Evolutionary conservation across 768 basidiomycete species (phyloP), one percentile per base, ranked within the genome.

Genomic region (Phylloporus sp.): DNA sequence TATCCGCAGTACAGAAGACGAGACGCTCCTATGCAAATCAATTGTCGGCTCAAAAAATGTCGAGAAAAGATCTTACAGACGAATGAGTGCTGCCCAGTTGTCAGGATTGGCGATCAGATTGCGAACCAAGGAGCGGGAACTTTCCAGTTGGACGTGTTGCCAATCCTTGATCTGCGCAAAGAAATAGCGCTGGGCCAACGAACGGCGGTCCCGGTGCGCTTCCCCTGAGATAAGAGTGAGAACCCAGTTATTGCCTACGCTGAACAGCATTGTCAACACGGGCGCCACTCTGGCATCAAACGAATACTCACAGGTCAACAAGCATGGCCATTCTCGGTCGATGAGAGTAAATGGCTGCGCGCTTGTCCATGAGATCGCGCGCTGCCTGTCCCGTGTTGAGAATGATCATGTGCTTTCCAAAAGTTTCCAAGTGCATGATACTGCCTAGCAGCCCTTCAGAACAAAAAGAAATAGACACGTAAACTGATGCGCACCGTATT

Each of bases 141-240:
- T 50, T 9, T 55, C 52, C 4, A 53, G 20, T 31, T 53, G 44
- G 17, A 44, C 45, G 17, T 9, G 13, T 21, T 55, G 48, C 54
- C 52, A 55, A n/a, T 48, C 46, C 29, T 48, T 52, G 38, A 45
- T 27, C 37, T 48, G 50, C 4, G 35, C n/a, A 10, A 48, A n/a
- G 18, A 52, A 48, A 37, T 54, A 52, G 13, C 53, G 53, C 17
- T 34, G 50, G 8, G 46, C 46, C 15, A 54, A 5, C 20, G 53
- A 26, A 7, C 50, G 50, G 11, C 39, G 50, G 23, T 48, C 33
- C 35, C 22, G 41, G 37, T 54, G 53, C 9, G 26, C 34, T 28
- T 54, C 50, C 7, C 53, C 50, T 3, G 53, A 44, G 22, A 38
- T 23, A 17, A 17, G n/a, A 2, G 27, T 26, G 8, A 49, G 29